Conservation (phyloP, 2,329 filamentous ascomycete species). For the Lachnellula subtilissima region DNA sequence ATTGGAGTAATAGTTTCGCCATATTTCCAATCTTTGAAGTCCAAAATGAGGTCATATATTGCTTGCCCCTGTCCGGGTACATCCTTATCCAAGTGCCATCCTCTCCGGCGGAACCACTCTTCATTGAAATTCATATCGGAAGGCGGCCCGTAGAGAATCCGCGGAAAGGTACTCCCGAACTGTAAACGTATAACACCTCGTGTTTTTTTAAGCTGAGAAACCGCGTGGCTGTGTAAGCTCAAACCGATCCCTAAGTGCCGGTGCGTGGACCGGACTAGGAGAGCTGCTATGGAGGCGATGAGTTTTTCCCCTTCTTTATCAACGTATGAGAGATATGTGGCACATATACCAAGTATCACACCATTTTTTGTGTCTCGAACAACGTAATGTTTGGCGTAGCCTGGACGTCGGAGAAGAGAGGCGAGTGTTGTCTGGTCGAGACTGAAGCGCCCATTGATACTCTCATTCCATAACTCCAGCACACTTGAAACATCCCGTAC, state of each 20-base stretch:
- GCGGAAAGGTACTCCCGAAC: slow-evolving; percentile 54
- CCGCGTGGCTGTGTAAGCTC: slow-evolving; percentile 48
- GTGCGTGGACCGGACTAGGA: slow-evolving; percentile 47
- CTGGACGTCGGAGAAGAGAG: slow-evolving; percentile 47
- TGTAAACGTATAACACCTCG: slow-evolving; percentile 50
- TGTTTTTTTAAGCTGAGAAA: slow-evolving; percentile 44
- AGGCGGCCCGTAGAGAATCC: slow-evolving; percentile 52
- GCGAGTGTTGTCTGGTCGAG: slow-evolving; percentile 40
- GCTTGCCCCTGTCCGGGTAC: slow-evolving; percentile 44
- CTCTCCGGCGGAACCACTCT: slow-evolving; percentile 50
- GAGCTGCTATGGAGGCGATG: slow-evolving; percentile 50
- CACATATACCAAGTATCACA: slow-evolving; percentile 52
- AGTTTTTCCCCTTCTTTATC: slow-evolving; percentile 48
- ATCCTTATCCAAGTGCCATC: slow-evolving; percentile 46
- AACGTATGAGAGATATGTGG: slow-evolving; percentile 54
- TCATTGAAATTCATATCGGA: slow-evolving; percentile 34
- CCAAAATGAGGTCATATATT: slow-evolving; percentile 50
- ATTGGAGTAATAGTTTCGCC: slow-evolving; percentile 37
- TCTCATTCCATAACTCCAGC: slow-evolving; percentile 25
- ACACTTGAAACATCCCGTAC: slow-evolving; percentile 25
- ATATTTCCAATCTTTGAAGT: slow-evolving; percentile 43
- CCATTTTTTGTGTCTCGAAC: slow-evolving; percentile 43
- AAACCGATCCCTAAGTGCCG: slow-evolving; percentile 48
- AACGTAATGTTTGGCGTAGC: slow-evolving; percentile 53
- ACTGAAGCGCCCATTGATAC: slow-evolving; percentile 36